Base-by-base conservation (phyloP, 108 stramenopile species). In the Thalassiosira profunda region DNA sequence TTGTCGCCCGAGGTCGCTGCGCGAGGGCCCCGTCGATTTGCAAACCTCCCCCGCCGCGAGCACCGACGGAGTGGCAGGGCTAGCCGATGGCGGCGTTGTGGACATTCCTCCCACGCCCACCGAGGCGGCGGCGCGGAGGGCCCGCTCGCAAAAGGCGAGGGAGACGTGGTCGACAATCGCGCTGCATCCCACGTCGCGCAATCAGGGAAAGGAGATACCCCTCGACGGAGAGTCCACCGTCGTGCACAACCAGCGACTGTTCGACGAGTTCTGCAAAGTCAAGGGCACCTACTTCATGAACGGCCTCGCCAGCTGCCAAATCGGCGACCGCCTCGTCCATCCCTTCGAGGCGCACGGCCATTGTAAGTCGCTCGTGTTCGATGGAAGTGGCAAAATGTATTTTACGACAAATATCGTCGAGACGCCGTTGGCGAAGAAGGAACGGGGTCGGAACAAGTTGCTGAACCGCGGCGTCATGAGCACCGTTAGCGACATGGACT, bases 201-300 rank as follows among this genome's bases (percentile, higher is more conserved):
- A 36, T 31, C 11, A 31, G 18, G 12, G 28, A 29, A 56, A 56
- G 36, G 54, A 56, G 9, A 56, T 56, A 8, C 1, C 9, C 15
- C 18, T 56, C 34, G 18, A 31, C 36, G 54, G 54, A 56, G 54
- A 56, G 28, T n/a, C 54, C 2, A 29, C 29, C 30, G 36, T n/a
- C 1, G 36, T 56, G 17, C 36, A 56, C 20, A 3, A 56, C 25
- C 54, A 20, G 18, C n/a, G 5, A 18, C 30, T 56, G 3, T 56
- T n/a, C n/a, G 54, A 56, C 15, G 54, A 56, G 30, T 56, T 56
- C 23, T 36, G 15, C 18, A 4, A 31, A 9, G 36, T 56, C 29
- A 56, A 56, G 36, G 54, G 54, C 26, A 56, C 54, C n/a, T 56
- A 56, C 36, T 56, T 56, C 28, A 56, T 56, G 2, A 56, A 56